These are phyloP conservation scores for Salix dunnii DNA, from an alignment of 345 rosid species.

Conservation along the genomic window DNA sequence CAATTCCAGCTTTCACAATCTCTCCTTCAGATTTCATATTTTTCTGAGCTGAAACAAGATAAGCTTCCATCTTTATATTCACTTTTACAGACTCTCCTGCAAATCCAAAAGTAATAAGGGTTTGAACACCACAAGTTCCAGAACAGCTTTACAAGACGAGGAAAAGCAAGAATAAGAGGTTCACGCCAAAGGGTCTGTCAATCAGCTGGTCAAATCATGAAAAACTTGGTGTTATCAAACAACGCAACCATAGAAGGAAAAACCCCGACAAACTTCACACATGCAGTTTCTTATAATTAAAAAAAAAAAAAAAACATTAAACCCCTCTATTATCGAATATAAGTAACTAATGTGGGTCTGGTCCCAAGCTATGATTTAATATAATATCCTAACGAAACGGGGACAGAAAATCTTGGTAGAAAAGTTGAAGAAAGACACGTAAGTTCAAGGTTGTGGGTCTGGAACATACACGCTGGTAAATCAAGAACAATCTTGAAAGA, in stretches of 20 bases:
- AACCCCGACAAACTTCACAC: not conserved
- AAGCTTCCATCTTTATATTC: constrained; percentile 3
- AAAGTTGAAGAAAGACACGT: not conserved
- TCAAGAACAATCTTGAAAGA: too few relatives aligned
- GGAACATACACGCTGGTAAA: too few relatives aligned
- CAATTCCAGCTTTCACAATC: constrained; percentile 18
- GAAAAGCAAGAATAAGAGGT: not conserved
- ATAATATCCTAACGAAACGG: not conserved
- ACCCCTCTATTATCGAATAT: too few relatives aligned
- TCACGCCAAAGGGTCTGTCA: not conserved
- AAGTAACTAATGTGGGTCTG: too few relatives aligned
- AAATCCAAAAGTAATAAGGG: not conserved
- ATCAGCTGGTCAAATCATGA: not conserved
- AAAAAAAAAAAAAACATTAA: too few relatives aligned
- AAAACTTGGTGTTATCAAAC: not conserved
- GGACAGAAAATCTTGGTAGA: not conserved
- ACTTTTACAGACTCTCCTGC: not conserved
- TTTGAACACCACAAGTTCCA: not conserved
- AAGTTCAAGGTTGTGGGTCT: not conserved
- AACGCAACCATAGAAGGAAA: not conserved
- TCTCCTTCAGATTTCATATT: constrained; percentile 5
- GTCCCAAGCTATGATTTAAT: not conserved
- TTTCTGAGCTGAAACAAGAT: not conserved
- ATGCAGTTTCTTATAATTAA: too few relatives aligned
- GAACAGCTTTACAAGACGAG: not conserved